A percentile compares a stretch with the other conserved stretches of the same genome.
These are phyloP conservation scores for Diaporthe vexans DNA, from an alignment of 2,329 filamentous ascomycete genomes.

Conservation along the genomic window DNA sequence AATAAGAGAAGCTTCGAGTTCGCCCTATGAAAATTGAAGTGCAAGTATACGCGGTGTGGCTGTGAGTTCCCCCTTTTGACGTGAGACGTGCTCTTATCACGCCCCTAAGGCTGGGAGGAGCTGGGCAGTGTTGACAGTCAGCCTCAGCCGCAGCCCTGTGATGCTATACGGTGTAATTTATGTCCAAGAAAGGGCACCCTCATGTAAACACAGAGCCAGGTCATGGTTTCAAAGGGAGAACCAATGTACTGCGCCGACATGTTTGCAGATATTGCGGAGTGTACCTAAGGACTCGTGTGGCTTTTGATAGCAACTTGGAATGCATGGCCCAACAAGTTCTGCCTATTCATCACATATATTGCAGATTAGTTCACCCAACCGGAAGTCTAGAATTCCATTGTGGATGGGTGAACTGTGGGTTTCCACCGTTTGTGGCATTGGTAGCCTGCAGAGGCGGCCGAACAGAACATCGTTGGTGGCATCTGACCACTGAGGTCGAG, in stretches of 20 bases:
- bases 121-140: not conserved
- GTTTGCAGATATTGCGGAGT: slow-evolving; percentile 11
- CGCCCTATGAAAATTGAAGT: not conserved
- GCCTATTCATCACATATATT: not conserved
- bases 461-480: not conserved
- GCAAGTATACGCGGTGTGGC: not conserved
- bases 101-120: not conserved
- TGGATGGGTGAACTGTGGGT: not conserved
- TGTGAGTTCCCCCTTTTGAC: not conserved
- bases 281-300: slow-evolving; percentile 7
- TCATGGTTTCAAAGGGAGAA: not conserved
- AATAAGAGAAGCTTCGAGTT: not conserved
- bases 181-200: not conserved
- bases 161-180: not conserved
- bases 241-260: not conserved
- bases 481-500: not conserved
- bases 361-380: slow-evolving; percentile 6
- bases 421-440: not conserved
- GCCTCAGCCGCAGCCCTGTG: not conserved
- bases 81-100: not conserved
- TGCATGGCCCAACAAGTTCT: not conserved
- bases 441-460: not conserved
- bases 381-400: not conserved
- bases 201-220: not conserved
- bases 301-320: not conserved